Base-by-base conservation (phyloP, 345 rosid genomes). In the Streptanthus diversifolius region DNA sequence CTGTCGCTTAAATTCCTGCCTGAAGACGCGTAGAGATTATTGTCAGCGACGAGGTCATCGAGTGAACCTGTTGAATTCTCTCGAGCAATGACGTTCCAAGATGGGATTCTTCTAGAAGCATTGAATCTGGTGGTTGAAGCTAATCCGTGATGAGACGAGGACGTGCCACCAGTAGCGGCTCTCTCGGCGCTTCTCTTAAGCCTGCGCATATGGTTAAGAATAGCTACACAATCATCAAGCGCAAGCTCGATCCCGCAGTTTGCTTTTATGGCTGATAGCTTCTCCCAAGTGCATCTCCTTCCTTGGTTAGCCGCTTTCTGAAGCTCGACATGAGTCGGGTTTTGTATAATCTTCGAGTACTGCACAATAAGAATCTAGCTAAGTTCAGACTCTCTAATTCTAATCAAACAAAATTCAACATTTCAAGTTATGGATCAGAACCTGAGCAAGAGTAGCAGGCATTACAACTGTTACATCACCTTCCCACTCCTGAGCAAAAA, bases 401-500 rank as follows among this genome's bases (percentile, higher is more conserved):
- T 27, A 49, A 43, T 49, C 9, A 64, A 59, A 71, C 5, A 27
- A 15, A 8, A 27, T 32, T 58, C 52, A 62, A 63, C 66, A 8
- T 60, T 11, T n/a, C 2, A 2, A 35, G 27, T 15, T 37, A 66
- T 69, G 64, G 71, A 64, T 37, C 17, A 4, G 36, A 82, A 95
- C 99, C 99, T 95, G 99, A 79, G 96, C 83, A 51, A 88, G 84
- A 12, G 99, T 91, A 70, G 99, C 96, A 35, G 99, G 96, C 95
- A 91, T 90, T 56, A 95, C 98, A 69, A 95, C 95, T 48, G 97
- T 95, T 66, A 95, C 92, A 75, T 95, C 99, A 5, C 99, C 99
- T 77, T 95, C 99, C 99, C 99, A 91, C 40, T 95, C 99, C 75
- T 95, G 99, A 75, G 98, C 93, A 81, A 90, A 91, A 47, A 95